Evolutionary conservation across 2,329 filamentous ascomycete species (phyloP).

Genomic region (Penicillium nordicum): DNA sequence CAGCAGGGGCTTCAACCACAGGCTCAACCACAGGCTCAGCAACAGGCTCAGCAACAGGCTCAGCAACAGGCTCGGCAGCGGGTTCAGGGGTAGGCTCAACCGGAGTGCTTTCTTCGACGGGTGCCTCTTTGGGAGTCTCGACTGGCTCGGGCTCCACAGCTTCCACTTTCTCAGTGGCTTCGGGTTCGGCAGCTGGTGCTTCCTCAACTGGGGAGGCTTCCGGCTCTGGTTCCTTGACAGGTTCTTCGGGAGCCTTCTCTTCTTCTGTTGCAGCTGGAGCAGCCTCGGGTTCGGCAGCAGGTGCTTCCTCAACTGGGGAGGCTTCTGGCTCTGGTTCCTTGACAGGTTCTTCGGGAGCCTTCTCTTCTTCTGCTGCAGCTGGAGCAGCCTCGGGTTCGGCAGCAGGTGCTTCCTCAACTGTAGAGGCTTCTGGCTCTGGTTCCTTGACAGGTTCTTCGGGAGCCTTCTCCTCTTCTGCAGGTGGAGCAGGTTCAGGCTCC

Average conservation of each 20-base stretch:
- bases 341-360: not conserved
- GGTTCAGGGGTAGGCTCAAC: not conserved
- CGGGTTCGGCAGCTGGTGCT: constrained; percentile 3
- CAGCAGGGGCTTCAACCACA: not conserved
- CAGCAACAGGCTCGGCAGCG: not conserved
- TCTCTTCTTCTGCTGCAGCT: not conserved
- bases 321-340: constrained; percentile 11
- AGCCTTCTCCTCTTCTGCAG: not conserved
- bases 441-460: constrained; percentile 6
- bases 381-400: not conserved
- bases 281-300: not conserved
- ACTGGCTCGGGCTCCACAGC: constrained; percentile 8
- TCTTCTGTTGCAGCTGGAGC: not conserved
- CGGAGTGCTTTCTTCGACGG: not conserved
- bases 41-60: not conserved
- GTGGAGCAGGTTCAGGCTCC: not conserved
- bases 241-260: not conserved
- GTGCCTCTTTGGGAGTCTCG: not conserved
- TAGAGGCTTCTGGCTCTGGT: constrained; percentile 7
- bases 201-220: constrained; percentile 7
- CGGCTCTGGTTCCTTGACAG: constrained; percentile 10
- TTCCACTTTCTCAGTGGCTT: not conserved
- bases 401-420: constrained; percentile 10
- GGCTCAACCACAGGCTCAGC: not conserved
- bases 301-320: constrained; percentile 10